Percentiles rank a stretch among this genome's conserved stretches.
phyloP scores from a whole-genome alignment of 805 yeast species.

The Kazachstania taianensis region DNA sequence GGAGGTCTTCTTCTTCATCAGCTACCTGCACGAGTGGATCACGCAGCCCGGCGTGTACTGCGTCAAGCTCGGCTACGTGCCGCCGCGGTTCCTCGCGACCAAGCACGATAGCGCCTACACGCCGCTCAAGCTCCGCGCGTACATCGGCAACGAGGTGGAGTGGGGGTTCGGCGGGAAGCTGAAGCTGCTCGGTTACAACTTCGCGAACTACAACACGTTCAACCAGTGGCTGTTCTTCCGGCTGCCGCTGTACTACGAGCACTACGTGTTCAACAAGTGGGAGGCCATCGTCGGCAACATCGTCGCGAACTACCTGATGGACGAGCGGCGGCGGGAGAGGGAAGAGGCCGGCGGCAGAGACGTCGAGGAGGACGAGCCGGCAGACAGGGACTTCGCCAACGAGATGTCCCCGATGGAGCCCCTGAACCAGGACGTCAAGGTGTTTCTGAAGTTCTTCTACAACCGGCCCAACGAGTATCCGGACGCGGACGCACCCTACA shows the following conservation, averaged over 20 bases:
- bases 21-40: slow-evolving; percentile 14
- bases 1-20: slow-evolving; percentile 9
- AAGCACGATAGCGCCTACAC: slow-evolving; percentile 14
- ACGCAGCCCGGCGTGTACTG: slow-evolving; percentile 17
- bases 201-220: slow-evolving; percentile 6
- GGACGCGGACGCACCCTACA: not conserved
- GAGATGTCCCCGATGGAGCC: not conserved
- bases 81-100: slow-evolving; percentile 5
- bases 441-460: not conserved
- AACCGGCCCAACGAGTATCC: not conserved
- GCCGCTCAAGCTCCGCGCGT: slow-evolving; percentile 16
- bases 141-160: slow-evolving; percentile 14
- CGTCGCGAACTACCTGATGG: slow-evolving; percentile 1
- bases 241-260: slow-evolving; percentile 5
- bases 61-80: slow-evolving; percentile 13
- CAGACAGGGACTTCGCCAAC: not conserved
- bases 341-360: not conserved
- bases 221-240: slow-evolving; percentile 15
- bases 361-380: not conserved
- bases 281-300: not conserved
- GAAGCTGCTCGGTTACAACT: slow-evolving; percentile 19
- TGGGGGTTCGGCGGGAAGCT: slow-evolving; percentile 23
- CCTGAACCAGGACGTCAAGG: not conserved
- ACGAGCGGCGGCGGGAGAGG: not conserved
- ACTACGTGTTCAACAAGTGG: slow-evolving; percentile 10